Evolutionary conservation across 306 rosid species (phyloP).

Genomic region (Potentilla sterilis): DNA sequence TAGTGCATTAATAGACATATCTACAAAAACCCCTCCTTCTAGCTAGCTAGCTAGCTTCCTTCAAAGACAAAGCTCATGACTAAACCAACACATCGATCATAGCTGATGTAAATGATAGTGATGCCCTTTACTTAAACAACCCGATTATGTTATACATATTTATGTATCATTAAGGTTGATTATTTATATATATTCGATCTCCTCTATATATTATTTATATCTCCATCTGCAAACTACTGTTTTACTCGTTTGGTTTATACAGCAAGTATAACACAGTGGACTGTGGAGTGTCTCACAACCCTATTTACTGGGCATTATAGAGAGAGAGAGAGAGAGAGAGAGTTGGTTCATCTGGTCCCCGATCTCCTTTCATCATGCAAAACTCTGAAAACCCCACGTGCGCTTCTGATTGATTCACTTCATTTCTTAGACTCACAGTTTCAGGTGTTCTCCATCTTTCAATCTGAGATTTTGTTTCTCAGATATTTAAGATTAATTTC

Average conservation of each 20-base stretch:
- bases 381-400: slow-evolving; percentile 44
- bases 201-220: background rate
- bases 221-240: background rate
- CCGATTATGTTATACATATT: background rate
- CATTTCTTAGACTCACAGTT: slow-evolving; percentile 31
- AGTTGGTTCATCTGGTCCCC: background rate
- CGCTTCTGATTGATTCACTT: slow-evolving; percentile 25
- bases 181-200: background rate
- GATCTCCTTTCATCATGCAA: background rate
- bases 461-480: slow-evolving; percentile 18
- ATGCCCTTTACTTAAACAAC: background rate
- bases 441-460: slow-evolving; percentile 40
- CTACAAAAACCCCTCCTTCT: background rate
- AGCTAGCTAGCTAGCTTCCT: too few species aligned
- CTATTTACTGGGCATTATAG: background rate
- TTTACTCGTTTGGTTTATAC: slow-evolving; percentile 2
- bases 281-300: background rate
- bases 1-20: background rate
- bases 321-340: background rate
- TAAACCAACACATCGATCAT: slow-evolving; percentile 7
- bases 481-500: slow-evolving; percentile 16
- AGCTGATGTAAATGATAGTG: slow-evolving; percentile 2
- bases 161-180: background rate
- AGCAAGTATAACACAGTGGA: background rate
- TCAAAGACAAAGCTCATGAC: background rate